Percentiles rank a stretch among this genome's conserved stretches.
These are phyloP conservation scores for Lolium multiflorum DNA, from an alignment of 176 grass and related monocot species.

Conservation along the genomic window DNA sequence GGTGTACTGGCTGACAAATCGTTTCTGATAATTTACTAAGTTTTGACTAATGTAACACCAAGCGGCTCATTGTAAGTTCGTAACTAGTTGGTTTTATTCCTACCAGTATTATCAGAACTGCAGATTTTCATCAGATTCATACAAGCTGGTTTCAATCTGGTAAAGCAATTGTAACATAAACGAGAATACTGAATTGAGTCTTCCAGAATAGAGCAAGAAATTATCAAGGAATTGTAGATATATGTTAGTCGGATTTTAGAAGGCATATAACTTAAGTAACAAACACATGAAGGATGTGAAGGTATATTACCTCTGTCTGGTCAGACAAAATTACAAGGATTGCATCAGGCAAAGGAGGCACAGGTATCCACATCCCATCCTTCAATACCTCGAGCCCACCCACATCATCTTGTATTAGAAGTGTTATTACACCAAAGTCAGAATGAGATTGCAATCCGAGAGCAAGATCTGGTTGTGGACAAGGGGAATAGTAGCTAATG, in stretches of 20 bases:
- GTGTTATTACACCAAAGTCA: constrained; percentile 91
- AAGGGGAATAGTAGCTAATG: constrained; percentile 94
- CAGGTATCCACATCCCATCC: constrained; percentile 80
- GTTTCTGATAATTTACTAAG: background rate
- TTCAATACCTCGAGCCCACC: constrained; percentile 87
- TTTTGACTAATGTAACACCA: background rate
- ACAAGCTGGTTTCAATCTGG: background rate
- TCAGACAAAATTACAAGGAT: constrained; percentile 91
- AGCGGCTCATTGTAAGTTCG: background rate
- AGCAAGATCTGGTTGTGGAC: constrained; percentile 87
- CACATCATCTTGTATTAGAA: constrained; percentile 98
- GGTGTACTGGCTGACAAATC: background rate
- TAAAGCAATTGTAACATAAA: background rate
- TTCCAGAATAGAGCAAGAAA: background rate
- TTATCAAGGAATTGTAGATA: background rate
- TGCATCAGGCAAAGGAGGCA: constrained; percentile 57
- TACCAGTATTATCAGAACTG: background rate
- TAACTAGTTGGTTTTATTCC: background rate
- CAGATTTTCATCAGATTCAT: background rate
- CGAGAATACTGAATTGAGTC: background rate
- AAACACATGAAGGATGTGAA: constrained; percentile 22
- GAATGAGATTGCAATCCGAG: constrained; percentile 97
- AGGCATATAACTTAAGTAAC: background rate
- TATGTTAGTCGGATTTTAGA: background rate
- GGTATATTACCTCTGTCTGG: constrained; percentile 76